Percentiles rank a stretch among this genome's conserved stretches.
Conservation (phyloP, 208 protist species). For the Herpetomonas tarakana region DNA sequence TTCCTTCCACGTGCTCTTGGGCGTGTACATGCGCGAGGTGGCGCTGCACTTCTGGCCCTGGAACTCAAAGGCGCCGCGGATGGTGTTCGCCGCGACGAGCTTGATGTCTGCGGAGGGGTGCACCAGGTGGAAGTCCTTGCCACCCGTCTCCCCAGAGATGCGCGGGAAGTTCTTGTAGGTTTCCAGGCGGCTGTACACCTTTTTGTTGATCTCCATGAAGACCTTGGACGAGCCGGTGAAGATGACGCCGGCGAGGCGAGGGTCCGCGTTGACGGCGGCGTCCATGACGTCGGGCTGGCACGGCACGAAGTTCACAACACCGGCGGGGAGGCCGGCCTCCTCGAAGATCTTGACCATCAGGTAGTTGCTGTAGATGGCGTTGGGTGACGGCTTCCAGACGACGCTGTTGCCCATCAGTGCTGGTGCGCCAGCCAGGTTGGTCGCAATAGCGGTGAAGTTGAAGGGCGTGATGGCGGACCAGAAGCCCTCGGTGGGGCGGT, state of each 20-base stretch:
- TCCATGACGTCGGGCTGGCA: conserved; percentile 78
- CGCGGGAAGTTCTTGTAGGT: conserved; percentile 93
- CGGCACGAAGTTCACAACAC: conserved; percentile 96
- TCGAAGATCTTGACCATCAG: conserved; percentile 92
- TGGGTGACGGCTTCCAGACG: conserved; percentile 96
- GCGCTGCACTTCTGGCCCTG: conserved; percentile 98
- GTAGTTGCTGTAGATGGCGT: conserved; percentile 92
- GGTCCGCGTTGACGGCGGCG: conserved; percentile 62
- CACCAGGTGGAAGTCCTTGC: conserved; percentile 97
- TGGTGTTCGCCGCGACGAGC: conserved; percentile 71
- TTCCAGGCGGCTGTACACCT: conserved; percentile 88
- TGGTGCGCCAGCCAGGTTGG: conserved; percentile 93
- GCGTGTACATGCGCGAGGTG: conserved; percentile 90
- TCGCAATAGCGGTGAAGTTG: conserved; percentile 98
- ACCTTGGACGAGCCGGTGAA: conserved; percentile 96
- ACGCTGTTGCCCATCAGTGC: conserved; percentile 97
- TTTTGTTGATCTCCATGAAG: conserved; percentile 92
- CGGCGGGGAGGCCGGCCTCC: conserved; percentile 94
- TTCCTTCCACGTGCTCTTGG: conserved; percentile 86
- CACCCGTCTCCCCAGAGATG: conserved; percentile 96
- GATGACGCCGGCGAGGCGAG: conserved; percentile 90
- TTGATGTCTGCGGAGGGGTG: conserved; percentile 91
- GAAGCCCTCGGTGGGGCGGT: conserved; percentile 97
- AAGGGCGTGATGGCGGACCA: conserved; percentile 95
- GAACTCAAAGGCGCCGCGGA: conserved; percentile 96